Conservation (phyloP, 176 grass and related monocot genomes). For the Guadua angustifolia region DNA sequence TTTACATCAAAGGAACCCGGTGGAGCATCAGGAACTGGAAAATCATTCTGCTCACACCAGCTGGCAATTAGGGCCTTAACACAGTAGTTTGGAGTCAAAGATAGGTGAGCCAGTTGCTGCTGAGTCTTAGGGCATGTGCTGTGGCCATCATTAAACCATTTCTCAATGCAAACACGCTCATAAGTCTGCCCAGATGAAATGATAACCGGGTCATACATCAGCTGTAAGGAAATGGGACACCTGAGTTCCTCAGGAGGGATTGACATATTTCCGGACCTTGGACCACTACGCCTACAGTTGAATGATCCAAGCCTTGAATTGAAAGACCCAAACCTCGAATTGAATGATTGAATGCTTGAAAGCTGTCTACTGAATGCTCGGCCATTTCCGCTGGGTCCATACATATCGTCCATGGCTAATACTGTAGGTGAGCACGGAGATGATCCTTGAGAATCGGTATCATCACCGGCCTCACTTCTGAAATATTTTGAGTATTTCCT, state of each 20-base stretch:
- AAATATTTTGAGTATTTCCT: constrained; percentile 96
- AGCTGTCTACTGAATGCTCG: constrained; percentile 77
- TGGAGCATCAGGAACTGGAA: constrained; percentile 81
- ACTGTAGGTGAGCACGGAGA: constrained; percentile 78
- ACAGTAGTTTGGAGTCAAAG: constrained; percentile 93
- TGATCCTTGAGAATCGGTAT: constrained; percentile 86
- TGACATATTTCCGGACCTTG: constrained; percentile 72
- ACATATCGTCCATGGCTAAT: constrained; percentile 78
- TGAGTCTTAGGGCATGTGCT: constrained; percentile 93
- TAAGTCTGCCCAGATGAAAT: constrained; percentile 98
- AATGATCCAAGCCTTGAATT: constrained; percentile 80
- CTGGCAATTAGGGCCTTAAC: constrained; percentile 87
- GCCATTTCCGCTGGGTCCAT: constrained; percentile 55
- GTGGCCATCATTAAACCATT: constrained; percentile 96
- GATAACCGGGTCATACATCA: constrained; percentile 96
- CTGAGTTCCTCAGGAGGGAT: constrained; percentile 90
- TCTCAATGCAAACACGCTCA: constrained; percentile 94
- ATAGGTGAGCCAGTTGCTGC: constrained; percentile 79
- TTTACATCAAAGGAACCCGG: constrained; percentile 76
- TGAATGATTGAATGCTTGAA: constrained; percentile 62
- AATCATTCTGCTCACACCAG: constrained; percentile 93
- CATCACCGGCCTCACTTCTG: constrained; percentile 84
- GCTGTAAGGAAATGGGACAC: constrained; percentile 94
- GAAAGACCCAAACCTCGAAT: constrained; percentile 73
- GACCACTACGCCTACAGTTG: constrained; percentile 68